These are phyloP conservation scores for Dioszegia aurantiaca DNA, from an alignment of 768 basidiomycete species.

Conservation along the genomic window DNA sequence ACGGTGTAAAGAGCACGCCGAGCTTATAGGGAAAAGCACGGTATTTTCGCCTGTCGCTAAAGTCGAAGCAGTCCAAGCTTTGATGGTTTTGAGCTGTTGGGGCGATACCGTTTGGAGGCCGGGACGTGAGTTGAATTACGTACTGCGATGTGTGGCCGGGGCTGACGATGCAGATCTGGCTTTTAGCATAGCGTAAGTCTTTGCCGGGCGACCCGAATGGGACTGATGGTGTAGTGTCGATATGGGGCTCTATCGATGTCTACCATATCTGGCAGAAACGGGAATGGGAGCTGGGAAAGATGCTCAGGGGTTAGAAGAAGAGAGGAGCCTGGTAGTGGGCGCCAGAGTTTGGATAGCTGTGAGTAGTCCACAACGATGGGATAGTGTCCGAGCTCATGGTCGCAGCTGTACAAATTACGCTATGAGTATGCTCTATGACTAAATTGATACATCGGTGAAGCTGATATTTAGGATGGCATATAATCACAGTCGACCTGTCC, in stretches of 20 bases:
- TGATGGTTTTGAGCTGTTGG: constrained; percentile 33
- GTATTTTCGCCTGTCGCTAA: constrained; percentile 37
- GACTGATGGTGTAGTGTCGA: constrained; percentile 24
- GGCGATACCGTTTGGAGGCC: constrained; percentile 45
- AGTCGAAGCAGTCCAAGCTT: constrained; percentile 42
- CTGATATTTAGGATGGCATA: constrained; percentile 23
- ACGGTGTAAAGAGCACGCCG: constrained; percentile 34
- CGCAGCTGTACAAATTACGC: constrained; percentile 9
- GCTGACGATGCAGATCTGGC: constrained; percentile 25
- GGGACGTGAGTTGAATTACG: constrained; percentile 25
- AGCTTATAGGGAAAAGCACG: constrained; percentile 41
- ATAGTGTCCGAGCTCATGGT: background rate
- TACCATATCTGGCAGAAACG: constrained; percentile 28
- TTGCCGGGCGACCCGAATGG: background rate
- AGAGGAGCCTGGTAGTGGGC: constrained; percentile 34
- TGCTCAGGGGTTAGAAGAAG: constrained; percentile 25
- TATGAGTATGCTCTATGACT: background rate
- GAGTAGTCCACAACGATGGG: constrained; percentile 1
- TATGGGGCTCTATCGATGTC: constrained; percentile 39
- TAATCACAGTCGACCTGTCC: constrained; percentile 26
- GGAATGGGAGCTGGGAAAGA: constrained; percentile 36
- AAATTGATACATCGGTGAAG: constrained; percentile 9
- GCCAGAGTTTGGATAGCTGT: constrained; percentile 43
- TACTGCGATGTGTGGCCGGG: background rate
- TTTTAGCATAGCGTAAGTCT: constrained; percentile 34